Conservation (phyloP, 352 stramenopile species). For the Phytophthora rubi region DNA sequence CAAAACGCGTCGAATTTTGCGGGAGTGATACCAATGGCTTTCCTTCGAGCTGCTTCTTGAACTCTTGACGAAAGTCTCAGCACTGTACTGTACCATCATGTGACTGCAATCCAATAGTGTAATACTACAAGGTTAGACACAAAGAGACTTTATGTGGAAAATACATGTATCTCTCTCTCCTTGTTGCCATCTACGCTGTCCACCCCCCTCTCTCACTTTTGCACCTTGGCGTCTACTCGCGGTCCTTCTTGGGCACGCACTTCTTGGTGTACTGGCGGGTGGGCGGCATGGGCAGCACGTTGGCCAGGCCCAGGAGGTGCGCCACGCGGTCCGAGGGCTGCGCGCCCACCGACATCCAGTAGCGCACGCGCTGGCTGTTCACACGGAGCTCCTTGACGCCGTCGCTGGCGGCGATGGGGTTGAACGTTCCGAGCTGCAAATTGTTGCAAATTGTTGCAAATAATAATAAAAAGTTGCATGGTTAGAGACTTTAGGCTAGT, state of each 20-base stretch:
- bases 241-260: constrained; percentile 84
- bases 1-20: no score
- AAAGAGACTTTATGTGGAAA: constrained; percentile 16
- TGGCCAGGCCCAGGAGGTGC: constrained; percentile 81
- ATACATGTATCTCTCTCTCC: constrained; percentile 14
- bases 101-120: no score
- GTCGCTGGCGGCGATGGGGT: constrained; percentile 82
- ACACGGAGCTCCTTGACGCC: constrained; percentile 89
- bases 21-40: no score
- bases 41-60: no score
- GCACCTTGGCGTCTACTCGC: constrained; percentile 29
- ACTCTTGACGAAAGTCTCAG: no score
- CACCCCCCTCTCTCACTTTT: background rate
- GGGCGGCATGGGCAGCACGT: constrained; percentile 85
- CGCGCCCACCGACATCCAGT: constrained; percentile 89
- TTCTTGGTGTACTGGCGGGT: constrained; percentile 89
- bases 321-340: constrained; percentile 87
- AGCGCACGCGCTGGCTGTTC: constrained; percentile 86
- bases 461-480: constrained; percentile 12
- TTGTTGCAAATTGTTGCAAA: no score
- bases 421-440: constrained; percentile 83
- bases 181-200: constrained; percentile 8
- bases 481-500: constrained; percentile 10
- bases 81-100: no score
- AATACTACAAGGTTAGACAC: constrained; percentile 1